A percentile compares a stretch with the other conserved stretches of the same genome.
These are phyloP conservation scores for Gentiana macrophylla DNA, from an alignment of 257 asterid genomes.

Conservation along the genomic window DNA sequence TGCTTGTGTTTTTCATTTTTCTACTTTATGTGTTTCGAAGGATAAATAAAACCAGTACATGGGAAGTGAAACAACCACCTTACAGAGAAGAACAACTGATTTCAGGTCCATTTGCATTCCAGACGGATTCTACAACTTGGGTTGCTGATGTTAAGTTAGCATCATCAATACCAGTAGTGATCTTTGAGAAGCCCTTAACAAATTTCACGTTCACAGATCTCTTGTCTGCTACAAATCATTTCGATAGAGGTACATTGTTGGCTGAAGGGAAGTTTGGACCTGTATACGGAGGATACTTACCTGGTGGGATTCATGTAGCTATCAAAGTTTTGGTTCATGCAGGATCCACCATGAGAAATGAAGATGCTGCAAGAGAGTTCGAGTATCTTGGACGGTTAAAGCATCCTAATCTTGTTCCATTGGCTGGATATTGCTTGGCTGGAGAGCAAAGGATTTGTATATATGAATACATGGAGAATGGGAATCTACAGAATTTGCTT, in stretches of 20 bases:
- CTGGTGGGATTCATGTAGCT: constrained; percentile 79
- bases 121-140: constrained; percentile 81
- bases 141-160: constrained; percentile 82
- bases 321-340: constrained; percentile 72
- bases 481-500: constrained; percentile 69
- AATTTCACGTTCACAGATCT: constrained; percentile 73
- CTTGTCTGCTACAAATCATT: constrained; percentile 70
- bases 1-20: constrained; percentile 58
- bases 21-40: constrained; percentile 71
- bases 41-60: constrained; percentile 33
- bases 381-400: constrained; percentile 77
- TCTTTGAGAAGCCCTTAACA: constrained; percentile 74
- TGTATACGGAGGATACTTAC: constrained; percentile 60
- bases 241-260: constrained; percentile 58
- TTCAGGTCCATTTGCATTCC: constrained; percentile 77
- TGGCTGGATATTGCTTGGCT: constrained; percentile 79
- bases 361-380: constrained; percentile 69
- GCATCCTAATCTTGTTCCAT: constrained; percentile 77
- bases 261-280: constrained; percentile 91
- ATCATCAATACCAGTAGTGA: constrained; percentile 54
- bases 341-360: constrained; percentile 67
- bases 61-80: constrained; percentile 57
- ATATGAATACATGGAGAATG: constrained; percentile 87
- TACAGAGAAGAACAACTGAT: constrained; percentile 48
- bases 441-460: constrained; percentile 84